Percentiles rank a stretch among this genome's conserved stretches.
Conservation (phyloP, 345 rosid genomes). For the Gossypium turneri region DNA sequence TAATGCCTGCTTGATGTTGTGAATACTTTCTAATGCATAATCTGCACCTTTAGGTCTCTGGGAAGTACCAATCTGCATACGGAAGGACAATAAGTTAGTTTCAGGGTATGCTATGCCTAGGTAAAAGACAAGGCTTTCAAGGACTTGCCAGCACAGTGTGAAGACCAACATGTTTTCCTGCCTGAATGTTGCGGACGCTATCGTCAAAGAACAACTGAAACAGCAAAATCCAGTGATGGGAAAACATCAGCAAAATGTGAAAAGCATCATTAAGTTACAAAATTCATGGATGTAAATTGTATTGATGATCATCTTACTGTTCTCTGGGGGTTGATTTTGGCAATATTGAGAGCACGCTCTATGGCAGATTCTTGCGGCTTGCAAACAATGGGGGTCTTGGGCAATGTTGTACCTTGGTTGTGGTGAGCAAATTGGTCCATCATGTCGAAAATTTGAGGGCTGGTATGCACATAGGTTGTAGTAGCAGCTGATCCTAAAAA, state of each 20-base stretch:
- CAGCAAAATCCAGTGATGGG: constrained; percentile 1
- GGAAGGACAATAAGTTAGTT: neutral
- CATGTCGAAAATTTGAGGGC: constrained; percentile 43
- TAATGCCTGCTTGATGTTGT: constrained; percentile 63
- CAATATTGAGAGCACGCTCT: constrained; percentile 47
- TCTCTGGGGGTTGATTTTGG: constrained; percentile 54
- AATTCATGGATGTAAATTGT: neutral
- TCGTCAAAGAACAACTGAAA: constrained; percentile 70
- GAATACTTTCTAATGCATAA: constrained; percentile 66
- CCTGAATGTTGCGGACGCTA: constrained; percentile 63
- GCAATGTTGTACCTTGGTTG: constrained; percentile 30
- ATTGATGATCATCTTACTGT: constrained; percentile 37
- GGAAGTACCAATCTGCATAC: constrained; percentile 53
- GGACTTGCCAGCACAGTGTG: constrained; percentile 57
- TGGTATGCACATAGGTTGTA: neutral
- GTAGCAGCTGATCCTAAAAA: constrained; percentile 32
- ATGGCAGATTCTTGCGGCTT: constrained; percentile 60
- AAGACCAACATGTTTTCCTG: constrained; percentile 64
- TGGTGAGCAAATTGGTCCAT: constrained; percentile 46
- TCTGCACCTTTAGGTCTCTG: constrained; percentile 63
- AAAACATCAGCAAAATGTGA: neutral
- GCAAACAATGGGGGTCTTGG: constrained; percentile 61
- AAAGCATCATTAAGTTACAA: neutral
- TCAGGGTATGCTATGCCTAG: neutral
- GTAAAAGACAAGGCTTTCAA: neutral